These are phyloP conservation scores for Mucor circinelloides DNA, from an alignment of 371 early-diverging fungal species.

Conservation along the genomic window DNA sequence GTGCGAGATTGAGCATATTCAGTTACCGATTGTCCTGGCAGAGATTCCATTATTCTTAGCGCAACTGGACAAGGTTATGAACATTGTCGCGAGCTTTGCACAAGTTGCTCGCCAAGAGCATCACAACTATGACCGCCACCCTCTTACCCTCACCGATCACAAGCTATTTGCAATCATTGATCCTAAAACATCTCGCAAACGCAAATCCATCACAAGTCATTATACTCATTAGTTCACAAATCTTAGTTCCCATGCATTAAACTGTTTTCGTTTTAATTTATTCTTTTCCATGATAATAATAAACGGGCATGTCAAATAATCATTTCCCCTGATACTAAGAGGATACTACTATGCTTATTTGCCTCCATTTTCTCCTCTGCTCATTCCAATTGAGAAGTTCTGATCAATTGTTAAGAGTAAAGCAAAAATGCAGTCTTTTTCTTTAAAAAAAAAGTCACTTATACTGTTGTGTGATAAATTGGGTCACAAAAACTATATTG, in stretches of 20 bases:
- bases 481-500: too few species aligned
- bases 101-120: constrained; percentile 5
- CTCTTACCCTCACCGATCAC: too few species aligned
- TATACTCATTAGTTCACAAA: neutral
- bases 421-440: neutral
- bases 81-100: neutral
- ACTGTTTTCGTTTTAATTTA: too few species aligned
- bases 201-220: constrained; percentile 5
- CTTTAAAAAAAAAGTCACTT: too few species aligned
- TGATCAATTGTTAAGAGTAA: constrained; percentile 14
- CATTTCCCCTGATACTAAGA: neutral
- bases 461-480: too few species aligned
- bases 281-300: too few species aligned
- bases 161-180: neutral
- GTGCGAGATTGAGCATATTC: too few species aligned
- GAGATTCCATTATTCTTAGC: too few species aligned
- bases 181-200: constrained; percentile 10
- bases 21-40: too few species aligned
- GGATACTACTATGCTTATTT: constrained; percentile 18
- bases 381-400: constrained; percentile 27
- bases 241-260: too few species aligned
- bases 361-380: constrained; percentile 19
- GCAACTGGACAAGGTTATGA: constrained; percentile 7
- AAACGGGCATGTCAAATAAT: too few species aligned
- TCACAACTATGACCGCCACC: too few species aligned